phyloP scores from a whole-genome alignment of 2,329 filamentous ascomycete species.

The Penicillium sp. region DNA sequence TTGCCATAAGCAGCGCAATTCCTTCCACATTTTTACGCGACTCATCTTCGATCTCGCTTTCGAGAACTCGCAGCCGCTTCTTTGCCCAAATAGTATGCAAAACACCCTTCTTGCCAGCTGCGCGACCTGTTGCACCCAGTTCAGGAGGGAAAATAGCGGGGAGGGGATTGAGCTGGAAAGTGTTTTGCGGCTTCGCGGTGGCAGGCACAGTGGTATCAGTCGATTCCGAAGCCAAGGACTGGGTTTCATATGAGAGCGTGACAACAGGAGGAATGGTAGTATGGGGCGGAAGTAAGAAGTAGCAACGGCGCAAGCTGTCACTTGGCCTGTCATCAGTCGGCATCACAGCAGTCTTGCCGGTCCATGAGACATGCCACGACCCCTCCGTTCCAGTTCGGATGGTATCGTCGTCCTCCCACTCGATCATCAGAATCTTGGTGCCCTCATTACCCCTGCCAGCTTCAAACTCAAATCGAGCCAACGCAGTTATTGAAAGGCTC shows the following conservation, averaged over 20 bases:
- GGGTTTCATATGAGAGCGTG: conserved; percentile 57
- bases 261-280: conserved; percentile 70
- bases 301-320: conserved; percentile 63
- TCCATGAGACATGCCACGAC: conserved; percentile 79
- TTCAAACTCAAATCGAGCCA: conserved; percentile 86
- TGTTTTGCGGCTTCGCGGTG: conserved; percentile 30
- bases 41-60: conserved; percentile 74
- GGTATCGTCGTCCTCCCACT: conserved; percentile 70
- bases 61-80: conserved; percentile 71
- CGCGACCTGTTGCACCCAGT: conserved; percentile 64
- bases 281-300: conserved; percentile 76
- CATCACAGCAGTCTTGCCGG: conserved; percentile 72
- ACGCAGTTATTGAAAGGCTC: conserved; percentile 53
- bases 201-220: neutral
- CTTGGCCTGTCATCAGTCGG: conserved; percentile 60
- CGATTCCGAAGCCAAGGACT: conserved; percentile 28
- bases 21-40: conserved; percentile 73
- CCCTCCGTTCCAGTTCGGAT: conserved; percentile 43
- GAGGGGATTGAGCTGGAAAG: conserved; percentile 70
- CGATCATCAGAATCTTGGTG: conserved; percentile 89
- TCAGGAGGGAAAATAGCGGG: conserved; percentile 83
- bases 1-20: conserved; percentile 77
- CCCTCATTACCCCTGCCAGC: conserved; percentile 73
- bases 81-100: conserved; percentile 90
- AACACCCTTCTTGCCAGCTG: conserved; percentile 74